Evolutionary conservation across 208 protist genomes (phyloP), one percentile per base, ranked within the genome.

Genomic region (Crithidia fasciculata): DNA sequence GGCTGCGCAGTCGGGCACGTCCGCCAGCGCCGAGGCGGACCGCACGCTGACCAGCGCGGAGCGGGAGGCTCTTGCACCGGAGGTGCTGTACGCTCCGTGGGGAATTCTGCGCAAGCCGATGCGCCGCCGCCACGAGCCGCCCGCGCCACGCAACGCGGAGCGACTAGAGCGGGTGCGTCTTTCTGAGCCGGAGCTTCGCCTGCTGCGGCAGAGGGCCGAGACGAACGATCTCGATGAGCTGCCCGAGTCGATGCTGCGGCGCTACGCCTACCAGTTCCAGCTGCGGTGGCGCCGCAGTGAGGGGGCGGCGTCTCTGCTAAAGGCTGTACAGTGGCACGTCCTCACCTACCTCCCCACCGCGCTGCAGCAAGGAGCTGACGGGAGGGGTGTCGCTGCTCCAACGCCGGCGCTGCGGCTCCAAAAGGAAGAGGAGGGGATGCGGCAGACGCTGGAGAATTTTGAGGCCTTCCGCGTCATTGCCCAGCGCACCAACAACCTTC

Each of bases 401-500:
- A 97, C 93, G 16, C 87, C 90, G 0, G 77, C 89, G 18, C 72
- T 95, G n/a, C 85, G 90, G 5, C 80, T 76, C 8, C 85, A 95
- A 70, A 70, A 86, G 73, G 89, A 97, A 69, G 65, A 74, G 12
- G 90, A 94, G 69, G 93, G 90, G 8, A 87, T 97, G 82, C 76
- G 85, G 40, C 72, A 86, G 52, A 95, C 90, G 47, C 81, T 97
- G 37, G 90, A 93, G 50, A 95, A 95, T 69, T 95, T 86, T 47
- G 90, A 97, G 68, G 89, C 88, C 3, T 95, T 95, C 54, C 93
- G 90, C 58, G 81, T 95, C 59, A 95, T 97, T 71, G 85, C 93
- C 0, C 93, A 95, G 77, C 87, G 89, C 56, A 95, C 90, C 9
- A 91, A 91, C 69, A 97, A 97, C 74, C 69, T 97, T 47, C 90